Evolutionary conservation across 305 asterid species (phyloP).

Genomic region (Vinca major): DNA sequence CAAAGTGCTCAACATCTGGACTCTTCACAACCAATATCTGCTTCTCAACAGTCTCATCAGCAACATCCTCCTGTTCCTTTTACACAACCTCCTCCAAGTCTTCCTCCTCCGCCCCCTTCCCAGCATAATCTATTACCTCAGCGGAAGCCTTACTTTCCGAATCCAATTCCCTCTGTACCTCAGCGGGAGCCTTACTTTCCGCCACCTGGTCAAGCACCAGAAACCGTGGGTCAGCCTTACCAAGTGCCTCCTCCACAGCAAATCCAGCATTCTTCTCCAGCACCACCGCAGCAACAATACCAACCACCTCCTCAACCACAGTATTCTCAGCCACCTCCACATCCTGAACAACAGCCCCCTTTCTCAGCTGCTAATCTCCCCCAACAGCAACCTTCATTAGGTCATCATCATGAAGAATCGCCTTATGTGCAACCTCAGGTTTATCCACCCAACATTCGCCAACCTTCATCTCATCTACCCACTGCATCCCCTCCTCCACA

Average conservation of each 20-base stretch:
- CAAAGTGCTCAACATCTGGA: slow-evolving; percentile 32
- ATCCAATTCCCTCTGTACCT: slow-evolving; percentile 44
- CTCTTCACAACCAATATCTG: slow-evolving; percentile 33
- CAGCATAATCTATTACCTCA: slow-evolving; percentile 47
- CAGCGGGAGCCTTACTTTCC: slow-evolving; percentile 58
- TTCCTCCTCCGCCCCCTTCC: slow-evolving; percentile 35
- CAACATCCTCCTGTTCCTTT: slow-evolving; percentile 41
- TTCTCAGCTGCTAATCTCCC: slow-evolving; percentile 35
- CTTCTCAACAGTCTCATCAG: slow-evolving; percentile 35
- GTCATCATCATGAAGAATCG: slow-evolving; percentile 70
- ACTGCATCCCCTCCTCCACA: slow-evolving; percentile 50
- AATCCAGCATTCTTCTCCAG: slow-evolving; percentile 19
- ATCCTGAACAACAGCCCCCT: slow-evolving; percentile 42
- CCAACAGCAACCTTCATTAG: slow-evolving; percentile 38
- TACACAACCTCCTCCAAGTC: slow-evolving; percentile 32
- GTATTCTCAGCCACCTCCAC: slow-evolving; percentile 46
- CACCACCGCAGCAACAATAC: slow-evolving; percentile 29
- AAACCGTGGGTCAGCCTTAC: slow-evolving; percentile 40
- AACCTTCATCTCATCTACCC: slow-evolving; percentile 37
- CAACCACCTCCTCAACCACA: slow-evolving; percentile 29
- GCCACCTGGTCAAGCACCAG: slow-evolving; percentile 49
- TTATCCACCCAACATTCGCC: slow-evolving; percentile 42
- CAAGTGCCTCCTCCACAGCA: slow-evolving; percentile 42
- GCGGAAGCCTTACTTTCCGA: slow-evolving; percentile 48
- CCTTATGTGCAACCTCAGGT: slow-evolving; percentile 44